Percentiles rank a stretch among this genome's conserved stretches.
Evolutionary conservation across 768 basidiomycete genomes (phyloP).

Genomic region (Xerocomellus chrysenteron): DNA sequence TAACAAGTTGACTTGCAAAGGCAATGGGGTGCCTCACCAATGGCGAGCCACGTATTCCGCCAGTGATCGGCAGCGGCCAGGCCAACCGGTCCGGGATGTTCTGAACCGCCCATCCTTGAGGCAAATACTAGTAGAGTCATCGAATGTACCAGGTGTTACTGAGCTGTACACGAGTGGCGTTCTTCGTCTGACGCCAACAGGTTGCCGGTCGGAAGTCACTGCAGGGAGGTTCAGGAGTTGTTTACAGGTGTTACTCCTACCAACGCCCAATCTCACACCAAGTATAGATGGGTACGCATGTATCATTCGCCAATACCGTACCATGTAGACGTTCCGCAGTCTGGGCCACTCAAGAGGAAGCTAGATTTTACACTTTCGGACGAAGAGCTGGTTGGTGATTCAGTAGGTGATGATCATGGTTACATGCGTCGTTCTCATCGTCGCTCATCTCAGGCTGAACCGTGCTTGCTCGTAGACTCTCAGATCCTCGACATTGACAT

Average conservation of each 20-base stretch:
- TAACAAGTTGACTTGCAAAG: background rate
- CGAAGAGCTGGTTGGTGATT: slow-evolving; percentile 10
- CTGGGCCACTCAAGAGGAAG: slow-evolving; percentile 11
- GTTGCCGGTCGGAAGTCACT: too few species aligned
- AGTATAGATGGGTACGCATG: slow-evolving; percentile 27
- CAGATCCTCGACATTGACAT: slow-evolving; percentile 12
- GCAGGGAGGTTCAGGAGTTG: background rate
- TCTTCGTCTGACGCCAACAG: background rate
- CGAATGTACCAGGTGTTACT: background rate
- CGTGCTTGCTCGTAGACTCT: slow-evolving; percentile 10
- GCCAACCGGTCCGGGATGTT: too few species aligned
- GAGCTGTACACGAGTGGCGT: background rate
- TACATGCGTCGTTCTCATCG: background rate
- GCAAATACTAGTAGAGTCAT: background rate
- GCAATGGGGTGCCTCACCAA: background rate
- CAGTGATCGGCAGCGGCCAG: background rate
- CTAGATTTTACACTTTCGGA: slow-evolving; percentile 5
- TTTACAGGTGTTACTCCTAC: background rate
- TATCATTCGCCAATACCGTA: slow-evolving; percentile 15
- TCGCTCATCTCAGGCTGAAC: background rate
- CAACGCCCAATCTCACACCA: background rate
- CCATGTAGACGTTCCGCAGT: slow-evolving; percentile 14
- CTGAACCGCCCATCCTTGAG: background rate
- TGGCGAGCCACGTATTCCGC: background rate
- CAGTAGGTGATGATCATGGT: slow-evolving; percentile 18